Conservation (phyloP, 106 monocot genomes). For the Posidonia australis region DNA sequence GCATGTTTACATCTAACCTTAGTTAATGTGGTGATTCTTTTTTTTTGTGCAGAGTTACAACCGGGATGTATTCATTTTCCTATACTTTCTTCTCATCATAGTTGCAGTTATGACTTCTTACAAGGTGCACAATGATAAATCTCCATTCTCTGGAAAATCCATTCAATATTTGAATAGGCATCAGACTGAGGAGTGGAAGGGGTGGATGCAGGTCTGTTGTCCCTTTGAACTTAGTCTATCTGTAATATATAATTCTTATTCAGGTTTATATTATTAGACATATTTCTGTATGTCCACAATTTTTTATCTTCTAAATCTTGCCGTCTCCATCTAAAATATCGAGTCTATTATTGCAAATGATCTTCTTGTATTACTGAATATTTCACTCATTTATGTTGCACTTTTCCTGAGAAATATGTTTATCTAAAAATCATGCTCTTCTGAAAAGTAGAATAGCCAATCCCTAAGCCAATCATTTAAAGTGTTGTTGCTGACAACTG, state of each 20-base stretch:
- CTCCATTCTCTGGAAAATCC: conserved; percentile 75
- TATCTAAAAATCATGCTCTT: no score
- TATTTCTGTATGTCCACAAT: background rate
- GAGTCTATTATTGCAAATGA: no score
- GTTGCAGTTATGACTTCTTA: conserved; percentile 84
- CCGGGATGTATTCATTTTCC: conserved; percentile 88
- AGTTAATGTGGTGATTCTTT: background rate
- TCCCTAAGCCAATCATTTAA: no score
- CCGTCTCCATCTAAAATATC: no score
- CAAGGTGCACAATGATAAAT: conserved; percentile 80
- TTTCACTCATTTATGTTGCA: no score
- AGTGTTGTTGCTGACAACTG: no score
- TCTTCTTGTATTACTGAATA: no score
- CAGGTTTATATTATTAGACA: background rate
- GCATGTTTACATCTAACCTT: no score
- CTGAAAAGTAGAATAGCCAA: no score
- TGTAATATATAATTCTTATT: background rate
- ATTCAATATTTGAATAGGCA: conserved; percentile 85
- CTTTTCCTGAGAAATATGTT: no score
- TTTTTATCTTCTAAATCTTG: no score
- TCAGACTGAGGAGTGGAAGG: conserved; percentile 99
- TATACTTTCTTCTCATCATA: conserved; percentile 84
- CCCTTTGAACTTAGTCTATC: background rate
- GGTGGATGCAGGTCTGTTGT: conserved; percentile 85
- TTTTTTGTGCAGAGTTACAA: conserved; percentile 74